phyloP scores from a whole-genome alignment of 805 yeast species.

The Wickerhamiella shivajii region DNA sequence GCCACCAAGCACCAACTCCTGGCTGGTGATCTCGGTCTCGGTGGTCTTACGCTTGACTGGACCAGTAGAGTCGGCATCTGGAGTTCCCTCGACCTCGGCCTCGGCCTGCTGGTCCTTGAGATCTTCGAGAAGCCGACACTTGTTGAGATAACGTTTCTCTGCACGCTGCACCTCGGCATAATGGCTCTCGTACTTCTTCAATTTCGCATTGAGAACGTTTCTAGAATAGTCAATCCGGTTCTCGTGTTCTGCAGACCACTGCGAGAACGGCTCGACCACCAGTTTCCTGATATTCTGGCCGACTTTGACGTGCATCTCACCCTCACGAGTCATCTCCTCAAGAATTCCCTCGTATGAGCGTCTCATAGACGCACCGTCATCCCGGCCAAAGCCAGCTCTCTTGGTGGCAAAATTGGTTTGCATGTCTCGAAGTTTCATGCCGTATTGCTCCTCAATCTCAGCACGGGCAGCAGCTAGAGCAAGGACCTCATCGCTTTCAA shows the following conservation, averaged over 20 bases:
- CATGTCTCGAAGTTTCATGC: constrained; percentile 35
- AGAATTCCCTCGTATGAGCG: constrained; percentile 46
- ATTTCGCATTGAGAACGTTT: constrained; percentile 35
- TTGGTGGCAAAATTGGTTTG: constrained; percentile 27
- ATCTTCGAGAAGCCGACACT: constrained; percentile 61
- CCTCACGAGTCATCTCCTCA: constrained; percentile 42
- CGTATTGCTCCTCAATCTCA: constrained; percentile 58
- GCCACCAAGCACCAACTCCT: constrained; percentile 22
- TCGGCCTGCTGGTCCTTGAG: constrained; percentile 25
- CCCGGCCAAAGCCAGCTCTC: constrained; percentile 32
- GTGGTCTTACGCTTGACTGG: not conserved
- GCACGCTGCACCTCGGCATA: constrained; percentile 36
- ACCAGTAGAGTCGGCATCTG: not conserved
- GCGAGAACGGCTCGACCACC: constrained; percentile 55
- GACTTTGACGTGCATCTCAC: constrained; percentile 41
- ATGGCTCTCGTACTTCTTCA: constrained; percentile 37
- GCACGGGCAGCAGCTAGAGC: constrained; percentile 51
- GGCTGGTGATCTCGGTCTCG: constrained; percentile 13
- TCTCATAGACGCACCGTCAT: constrained; percentile 53
- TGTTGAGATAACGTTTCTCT: constrained; percentile 60
- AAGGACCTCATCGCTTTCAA: constrained; percentile 56
- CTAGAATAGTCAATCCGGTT: constrained; percentile 51
- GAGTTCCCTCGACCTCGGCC: constrained; percentile 1
- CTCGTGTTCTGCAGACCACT: constrained; percentile 63
- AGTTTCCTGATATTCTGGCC: constrained; percentile 44